Evolutionary conservation across 2,329 filamentous ascomycete species (phyloP), one percentile per base, ranked within the genome.

Genomic region (Penicillium sp.): DNA sequence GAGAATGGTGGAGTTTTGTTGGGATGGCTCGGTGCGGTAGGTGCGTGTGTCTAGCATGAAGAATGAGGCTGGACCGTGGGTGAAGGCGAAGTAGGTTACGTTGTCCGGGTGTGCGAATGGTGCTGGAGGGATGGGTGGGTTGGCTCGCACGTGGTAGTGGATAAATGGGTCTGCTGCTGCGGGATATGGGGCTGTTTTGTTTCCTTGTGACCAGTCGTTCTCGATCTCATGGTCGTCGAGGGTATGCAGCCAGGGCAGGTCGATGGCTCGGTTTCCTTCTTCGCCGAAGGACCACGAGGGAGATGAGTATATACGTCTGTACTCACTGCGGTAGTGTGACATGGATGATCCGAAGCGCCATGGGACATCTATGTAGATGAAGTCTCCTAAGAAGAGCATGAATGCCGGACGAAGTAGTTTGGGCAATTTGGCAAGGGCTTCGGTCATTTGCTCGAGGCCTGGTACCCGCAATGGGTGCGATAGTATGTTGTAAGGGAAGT

Each of bases 201-300:
- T 94, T 16, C 82, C 80, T 56, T 88, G 85, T 29, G 73, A 72
- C 91, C 92, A 97, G 74, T 97, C 94, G 64, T 99, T 97, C 5
- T 84, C 83, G 58, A 99, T 97, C 70, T 99, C 94, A 67, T 99
- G 94, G 70, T 99, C 94, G 68, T 99, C 94, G 7, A 97, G 83
- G 2, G 96, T 92, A 67, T 99, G 94, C 41, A 97, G 90, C 94
- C 94, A 99, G 64, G 92, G 95, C n/a, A 97, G 78, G 46, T 72
- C 64, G 23, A 73, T 69, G 23, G 71, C 67, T 51, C 91, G 86
- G 62, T 88, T 81, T 0, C 85, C 85, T 10, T 89, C 85, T 0
- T 84, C 77, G 1, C 83, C 55, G 13, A 35, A 29, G 3, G 59
- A 79, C 94, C 94, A 99, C 61, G 96, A 93, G 0, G 93, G 93